Evolutionary conservation across 2,329 filamentous ascomycete genomes (phyloP), one percentile per base, ranked within the genome.

Genomic region (Emmonsiellopsis sp.): DNA sequence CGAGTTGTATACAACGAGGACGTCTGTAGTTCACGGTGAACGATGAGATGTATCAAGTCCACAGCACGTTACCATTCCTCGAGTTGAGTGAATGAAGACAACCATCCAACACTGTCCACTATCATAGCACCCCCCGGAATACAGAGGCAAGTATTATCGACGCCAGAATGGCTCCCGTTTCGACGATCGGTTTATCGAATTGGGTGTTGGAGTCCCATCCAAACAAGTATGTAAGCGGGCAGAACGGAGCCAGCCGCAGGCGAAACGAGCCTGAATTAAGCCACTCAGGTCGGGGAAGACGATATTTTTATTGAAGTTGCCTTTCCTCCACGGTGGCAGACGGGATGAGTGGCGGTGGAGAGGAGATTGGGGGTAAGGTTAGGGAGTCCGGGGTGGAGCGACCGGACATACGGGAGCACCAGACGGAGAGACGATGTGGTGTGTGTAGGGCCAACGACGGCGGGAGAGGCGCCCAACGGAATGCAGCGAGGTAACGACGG

Each of bases 31-130:
- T 8, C 17, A 14, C n/a, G 14, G 17, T 49, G 17, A 37, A 17
- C 32, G 47, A 40, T 31, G n/a, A 39, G 17, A 39, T 39, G 36
- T 31, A 27, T 32, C 3, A 7, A 33, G 33, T 49, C 47, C 47
- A 49, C 47, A 8, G 17, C 36, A 37, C 34, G 21, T n/a, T 40
- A 49, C 47, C 47, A 49, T 49, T 49, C 47, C 47, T 33, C 14
- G 13, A 31, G 32, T 11, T 7, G 8, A 49, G 47, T 13, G 40
- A n/a, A 32, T 21, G 36, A 14, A 32, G 6, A 11, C 36, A 42
- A 37, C 47, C 47, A 49, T 49, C 36, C 47, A 32, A 40, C 17
- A 27, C 4, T 40, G 8, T 9, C 13, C 13, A 39, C 36, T 39
- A 39, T 39, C 9, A 39, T 6, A n/a, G 21, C 21, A 27, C 21